A percentile compares a stretch with the other conserved stretches of the same genome.
Conservation (phyloP, 2,329 filamentous ascomycete genomes). For the Ceratocystis alfenasii region DNA sequence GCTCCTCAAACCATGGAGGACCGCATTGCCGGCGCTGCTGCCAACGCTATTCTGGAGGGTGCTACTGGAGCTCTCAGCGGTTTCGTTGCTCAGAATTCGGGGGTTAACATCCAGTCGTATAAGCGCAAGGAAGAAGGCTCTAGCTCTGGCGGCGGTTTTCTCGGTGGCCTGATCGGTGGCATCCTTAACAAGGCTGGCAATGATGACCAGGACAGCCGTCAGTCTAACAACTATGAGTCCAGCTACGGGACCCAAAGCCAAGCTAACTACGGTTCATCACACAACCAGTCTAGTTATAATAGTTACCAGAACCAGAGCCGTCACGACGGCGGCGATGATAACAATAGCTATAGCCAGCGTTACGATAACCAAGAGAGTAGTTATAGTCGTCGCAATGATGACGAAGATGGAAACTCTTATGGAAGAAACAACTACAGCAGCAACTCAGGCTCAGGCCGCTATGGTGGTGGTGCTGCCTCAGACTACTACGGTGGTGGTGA, state of each 20-base stretch:
- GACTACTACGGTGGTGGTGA: constrained; percentile 45
- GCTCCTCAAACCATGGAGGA: constrained; percentile 41
- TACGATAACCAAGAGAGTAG: constrained; percentile 19
- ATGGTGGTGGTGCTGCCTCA: constrained; percentile 35
- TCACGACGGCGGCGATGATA: constrained; percentile 35
- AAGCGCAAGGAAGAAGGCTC: constrained; percentile 36
- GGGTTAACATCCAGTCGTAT: constrained; percentile 32
- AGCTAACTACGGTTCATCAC: constrained; percentile 45
- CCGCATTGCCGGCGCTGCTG: constrained; percentile 44
- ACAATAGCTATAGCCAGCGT: constrained; percentile 6
- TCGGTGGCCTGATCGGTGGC: constrained; percentile 55
- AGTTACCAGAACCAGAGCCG: constrained; percentile 51
- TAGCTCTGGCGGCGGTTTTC: constrained; percentile 54
- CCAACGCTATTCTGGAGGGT: constrained; percentile 46
- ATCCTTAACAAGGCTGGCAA: constrained; percentile 43
- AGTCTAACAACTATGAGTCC: constrained; percentile 53
- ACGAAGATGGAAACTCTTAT: constrained; percentile 9
- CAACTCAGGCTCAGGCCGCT: constrained; percentile 29
- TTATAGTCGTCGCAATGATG: constrained; percentile 10
- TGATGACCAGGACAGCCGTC: constrained; percentile 29
- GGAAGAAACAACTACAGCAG: constrained; percentile 15
- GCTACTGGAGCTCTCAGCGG: constrained; percentile 42
- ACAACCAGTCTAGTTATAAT: constrained; percentile 48
- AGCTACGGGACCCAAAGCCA: constrained; percentile 44
- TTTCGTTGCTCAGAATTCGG: constrained; percentile 37